Base-by-base conservation (phyloP, 768 basidiomycete genomes). In the Wakefieldia striispora region DNA sequence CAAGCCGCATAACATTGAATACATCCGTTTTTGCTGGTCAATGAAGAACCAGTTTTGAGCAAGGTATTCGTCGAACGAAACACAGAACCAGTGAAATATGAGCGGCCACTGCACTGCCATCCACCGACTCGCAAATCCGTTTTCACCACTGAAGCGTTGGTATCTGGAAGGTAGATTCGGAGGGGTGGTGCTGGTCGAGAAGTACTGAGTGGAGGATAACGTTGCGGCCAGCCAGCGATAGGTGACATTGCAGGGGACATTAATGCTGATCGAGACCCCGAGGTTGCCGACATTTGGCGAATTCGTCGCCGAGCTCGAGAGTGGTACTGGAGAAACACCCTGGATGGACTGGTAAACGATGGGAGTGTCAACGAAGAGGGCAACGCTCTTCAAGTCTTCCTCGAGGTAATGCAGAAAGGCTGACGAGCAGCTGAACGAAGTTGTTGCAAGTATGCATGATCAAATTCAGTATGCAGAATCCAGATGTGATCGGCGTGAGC, bases 1-100 rank as follows among this genome's bases (percentile, higher is more conserved):
- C 8, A 6, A 29, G 10, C 35, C 65, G 21, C 40, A 61, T 63
- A 34, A 61, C 58, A 16, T 59, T 63, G 24, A 62, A 63, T 36
- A 84, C 87, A 69, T 82, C 73, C 66, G 75, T 51, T 71, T 80
- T 81, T 37, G 72, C 43, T 75, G 73, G 46, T 82, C 69, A 37
- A 86, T 70, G 6, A 76, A 63, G 1, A 81, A 62, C 38, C 79
- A 58, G 60, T 89, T 81, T 7, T 68, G 60, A 2, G 69, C 75
- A 14, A 88, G 68, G 50, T 81, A 82, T 14, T 65, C 63, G 36
- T 75, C 78, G 40, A 86, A 84, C 6, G 73, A 64, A 0, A 87
- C 81, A 56, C 88, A 91, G 65, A 86, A 91, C 0, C 88, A 88
- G 39, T 88, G 77, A 0, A 90, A 87, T 49, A 91, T 64, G 12